Percentiles rank a stretch among this genome's conserved stretches.
Conservation (phyloP, 305 asterid species). For the Fraxinus baroniana region DNA sequence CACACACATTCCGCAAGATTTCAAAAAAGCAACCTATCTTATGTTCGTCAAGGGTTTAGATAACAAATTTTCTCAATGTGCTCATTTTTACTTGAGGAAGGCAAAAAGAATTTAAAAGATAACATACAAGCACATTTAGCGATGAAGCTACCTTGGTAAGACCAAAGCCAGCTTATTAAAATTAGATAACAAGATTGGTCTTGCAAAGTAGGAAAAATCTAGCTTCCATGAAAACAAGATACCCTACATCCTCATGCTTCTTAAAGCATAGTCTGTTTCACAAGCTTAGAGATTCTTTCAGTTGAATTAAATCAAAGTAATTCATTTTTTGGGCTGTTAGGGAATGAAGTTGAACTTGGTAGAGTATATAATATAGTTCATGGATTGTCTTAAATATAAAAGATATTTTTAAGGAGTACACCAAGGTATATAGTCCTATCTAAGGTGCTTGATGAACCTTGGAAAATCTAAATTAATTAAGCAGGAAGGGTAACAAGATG, state of each 20-base stretch:
- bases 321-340: background rate
- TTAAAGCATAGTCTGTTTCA: background rate
- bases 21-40: background rate
- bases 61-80: background rate
- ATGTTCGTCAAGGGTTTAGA: background rate
- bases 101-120: background rate
- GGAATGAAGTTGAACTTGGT: background rate
- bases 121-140: background rate
- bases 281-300: background rate
- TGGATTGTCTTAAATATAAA: background rate
- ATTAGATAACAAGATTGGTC: background rate
- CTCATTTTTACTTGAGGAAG: background rate
- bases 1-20: background rate
- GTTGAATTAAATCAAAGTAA: background rate
- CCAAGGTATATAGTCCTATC: background rate
- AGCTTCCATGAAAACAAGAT: background rate
- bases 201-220: background rate
- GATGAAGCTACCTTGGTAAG: background rate
- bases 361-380: background rate
- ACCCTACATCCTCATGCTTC: background rate
- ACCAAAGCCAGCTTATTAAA: background rate
- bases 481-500: background rate
- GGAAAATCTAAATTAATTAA: background rate
- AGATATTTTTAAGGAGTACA: background rate
- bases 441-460: background rate